phyloP scores from a whole-genome alignment of 768 basidiomycete species.

The Hirschioporus abietinus region DNA sequence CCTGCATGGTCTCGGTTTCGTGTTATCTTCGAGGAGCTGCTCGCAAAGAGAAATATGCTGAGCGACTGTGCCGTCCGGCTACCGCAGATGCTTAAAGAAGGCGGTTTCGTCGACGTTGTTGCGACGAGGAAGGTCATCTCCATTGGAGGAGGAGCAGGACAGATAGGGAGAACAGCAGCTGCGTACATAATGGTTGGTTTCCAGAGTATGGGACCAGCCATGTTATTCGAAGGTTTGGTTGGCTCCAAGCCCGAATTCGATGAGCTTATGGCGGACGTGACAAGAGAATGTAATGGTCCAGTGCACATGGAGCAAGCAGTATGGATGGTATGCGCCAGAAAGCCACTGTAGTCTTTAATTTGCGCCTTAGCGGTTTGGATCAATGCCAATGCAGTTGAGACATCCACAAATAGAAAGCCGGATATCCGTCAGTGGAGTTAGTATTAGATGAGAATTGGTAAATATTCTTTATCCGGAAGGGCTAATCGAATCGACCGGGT shows the following conservation, averaged over 20 bases:
- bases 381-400: too few relatives aligned
- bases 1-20: constrained; percentile 8
- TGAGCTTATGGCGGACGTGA: not conserved
- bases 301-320: not conserved
- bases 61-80: not conserved
- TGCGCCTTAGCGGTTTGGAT: too few relatives aligned
- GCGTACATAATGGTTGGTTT: not conserved
- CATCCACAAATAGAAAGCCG: too few relatives aligned
- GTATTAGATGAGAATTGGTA: too few relatives aligned
- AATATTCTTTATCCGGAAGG: too few relatives aligned
- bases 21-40: not conserved
- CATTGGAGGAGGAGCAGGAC: not conserved
- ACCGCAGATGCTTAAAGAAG: not conserved
- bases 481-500: too few relatives aligned
- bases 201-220: not conserved
- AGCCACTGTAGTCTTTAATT: not conserved
- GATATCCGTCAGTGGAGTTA: too few relatives aligned
- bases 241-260: not conserved
- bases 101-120: not conserved
- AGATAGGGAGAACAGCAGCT: not conserved
- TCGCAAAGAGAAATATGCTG: not conserved
- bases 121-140: not conserved
- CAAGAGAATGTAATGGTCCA: not conserved
- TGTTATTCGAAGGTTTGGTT: not conserved
- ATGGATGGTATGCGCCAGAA: not conserved